phyloP scores from a whole-genome alignment of 2,329 filamentous ascomycete genomes.

The Basipetospora chlamydospora region DNA sequence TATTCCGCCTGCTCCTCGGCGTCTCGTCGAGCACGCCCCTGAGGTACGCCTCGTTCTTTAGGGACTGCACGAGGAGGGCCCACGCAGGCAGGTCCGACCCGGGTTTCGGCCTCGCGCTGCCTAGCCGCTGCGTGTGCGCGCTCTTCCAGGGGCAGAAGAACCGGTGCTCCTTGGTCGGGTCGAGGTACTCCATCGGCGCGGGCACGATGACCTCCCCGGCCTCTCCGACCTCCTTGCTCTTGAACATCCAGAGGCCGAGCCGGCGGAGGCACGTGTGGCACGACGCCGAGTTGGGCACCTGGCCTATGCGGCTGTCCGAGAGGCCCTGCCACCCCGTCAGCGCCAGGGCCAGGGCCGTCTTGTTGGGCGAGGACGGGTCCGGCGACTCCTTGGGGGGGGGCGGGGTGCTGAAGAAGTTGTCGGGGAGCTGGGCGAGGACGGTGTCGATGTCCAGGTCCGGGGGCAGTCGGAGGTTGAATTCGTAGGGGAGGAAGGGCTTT shows the following conservation, averaged over 20 bases:
- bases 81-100: slow-evolving; percentile 33
- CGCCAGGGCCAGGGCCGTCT: slow-evolving; percentile 52
- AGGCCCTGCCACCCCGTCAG: slow-evolving; percentile 65
- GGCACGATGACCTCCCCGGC: slow-evolving; percentile 37
- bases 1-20: slow-evolving; percentile 2
- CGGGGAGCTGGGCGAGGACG: slow-evolving; percentile 33
- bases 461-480: slow-evolving; percentile 46
- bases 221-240: slow-evolving; percentile 51
- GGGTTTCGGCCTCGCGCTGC: slow-evolving; percentile 17
- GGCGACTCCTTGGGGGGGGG: slow-evolving; percentile 13
- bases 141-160: slow-evolving; percentile 77
- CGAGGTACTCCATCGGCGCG: slow-evolving; percentile 50
- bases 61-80: slow-evolving; percentile 36
- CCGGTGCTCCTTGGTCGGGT: slow-evolving; percentile 58
- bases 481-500: slow-evolving; percentile 42
- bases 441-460: slow-evolving; percentile 34
- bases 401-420: slow-evolving; percentile 37
- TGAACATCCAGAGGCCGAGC: slow-evolving; percentile 89
- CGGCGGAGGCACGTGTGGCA: slow-evolving; percentile 81
- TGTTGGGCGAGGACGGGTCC: slow-evolving; percentile 28
- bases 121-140: slow-evolving; percentile 39
- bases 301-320: slow-evolving; percentile 34
- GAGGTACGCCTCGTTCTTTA: slow-evolving; percentile 45
- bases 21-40: slow-evolving; percentile 13
- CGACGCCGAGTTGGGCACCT: slow-evolving; percentile 57